A percentile compares a stretch with the other conserved stretches of the same genome.
phyloP scores from a whole-genome alignment of 805 yeast genomes.

The Pichia eremophila region DNA sequence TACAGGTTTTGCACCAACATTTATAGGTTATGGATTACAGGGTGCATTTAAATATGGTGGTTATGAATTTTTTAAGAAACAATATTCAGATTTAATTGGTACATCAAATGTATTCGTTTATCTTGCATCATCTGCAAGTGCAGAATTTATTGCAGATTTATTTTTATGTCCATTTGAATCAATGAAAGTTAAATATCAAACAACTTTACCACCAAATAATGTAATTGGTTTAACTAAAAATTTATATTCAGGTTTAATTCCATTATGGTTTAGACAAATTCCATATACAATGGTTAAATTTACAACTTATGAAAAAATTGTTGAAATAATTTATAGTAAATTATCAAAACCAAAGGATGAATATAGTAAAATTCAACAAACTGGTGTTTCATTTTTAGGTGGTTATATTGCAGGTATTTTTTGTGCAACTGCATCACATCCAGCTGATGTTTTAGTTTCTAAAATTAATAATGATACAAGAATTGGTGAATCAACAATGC shows the following conservation, averaged over 20 bases:
- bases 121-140: constrained; percentile 82
- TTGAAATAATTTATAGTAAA: constrained; percentile 62
- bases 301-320: constrained; percentile 89
- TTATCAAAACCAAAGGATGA: constrained; percentile 67
- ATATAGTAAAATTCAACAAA: constrained; percentile 68
- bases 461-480: constrained; percentile 70
- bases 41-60: constrained; percentile 98
- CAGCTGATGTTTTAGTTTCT: constrained; percentile 98
- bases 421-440: constrained; percentile 94
- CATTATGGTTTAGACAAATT: constrained; percentile 92
- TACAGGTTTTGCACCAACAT: constrained; percentile 89
- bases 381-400: constrained; percentile 90
- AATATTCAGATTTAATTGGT: constrained; percentile 61
- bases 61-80: constrained; percentile 83
- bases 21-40: constrained; percentile 87
- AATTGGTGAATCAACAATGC: constrained; percentile 55
- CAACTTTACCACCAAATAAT: constrained; percentile 78
- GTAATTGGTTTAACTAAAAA: constrained; percentile 51
- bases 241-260: constrained; percentile 80
- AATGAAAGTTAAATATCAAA: constrained; percentile 88
- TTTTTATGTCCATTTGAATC: constrained; percentile 92
- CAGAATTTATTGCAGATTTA: constrained; percentile 88
- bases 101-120: constrained; percentile 63
- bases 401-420: constrained; percentile 97
- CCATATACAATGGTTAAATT: constrained; percentile 99